Base-by-base conservation (phyloP, 768 basidiomycete genomes). In the Sarcodon aspratus region DNA sequence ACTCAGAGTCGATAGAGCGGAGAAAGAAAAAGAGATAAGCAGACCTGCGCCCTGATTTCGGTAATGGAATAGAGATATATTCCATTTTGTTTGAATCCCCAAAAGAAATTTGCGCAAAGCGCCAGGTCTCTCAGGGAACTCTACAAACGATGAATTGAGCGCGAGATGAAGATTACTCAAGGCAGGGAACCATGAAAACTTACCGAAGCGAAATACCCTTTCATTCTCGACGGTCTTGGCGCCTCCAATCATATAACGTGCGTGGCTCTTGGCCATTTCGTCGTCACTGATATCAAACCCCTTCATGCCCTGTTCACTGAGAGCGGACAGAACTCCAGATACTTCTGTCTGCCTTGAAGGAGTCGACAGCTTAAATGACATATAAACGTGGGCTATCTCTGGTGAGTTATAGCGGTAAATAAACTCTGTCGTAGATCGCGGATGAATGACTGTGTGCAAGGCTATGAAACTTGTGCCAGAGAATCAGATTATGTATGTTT, bases 21-120 rank as follows among this genome's bases (percentile, higher is more conserved):
- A 47, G 11, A 17, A 17, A 27, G 9, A n/a, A 31, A 27, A 15
- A 44, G n/a, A n/a, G 9, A 3, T 1, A 32, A 1, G 40, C 83
- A 50, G 55, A 90, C 94, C 94, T 60, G 86, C 91, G 32, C 96
- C 96, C 51, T 98, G 95, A 62, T 98, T 97, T 48, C 96, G 78
- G 65, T 99, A 99, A 63, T 99, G 96, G 70, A 98, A 99, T 54
- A 99, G 63, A 1, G 92, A 86, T 45, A 99, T 90, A 63, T 94
- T 97, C 93, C 94, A 97, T 21, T 81, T 82, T 15, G 76, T 69
- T 33, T 84, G 84, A 42, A 99, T 62, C 3, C 85, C 87, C 31
- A 82, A 71, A 51, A 99, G 71, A 71, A 98, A 99, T 55, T 86
- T 89, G 38, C 88, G 80, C 50, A 99, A 69, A 3, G 95, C 96